A percentile compares a stretch with the other conserved stretches of the same genome.
Conservation (phyloP, 345 rosid genomes). For the Jatropha curcas region DNA sequence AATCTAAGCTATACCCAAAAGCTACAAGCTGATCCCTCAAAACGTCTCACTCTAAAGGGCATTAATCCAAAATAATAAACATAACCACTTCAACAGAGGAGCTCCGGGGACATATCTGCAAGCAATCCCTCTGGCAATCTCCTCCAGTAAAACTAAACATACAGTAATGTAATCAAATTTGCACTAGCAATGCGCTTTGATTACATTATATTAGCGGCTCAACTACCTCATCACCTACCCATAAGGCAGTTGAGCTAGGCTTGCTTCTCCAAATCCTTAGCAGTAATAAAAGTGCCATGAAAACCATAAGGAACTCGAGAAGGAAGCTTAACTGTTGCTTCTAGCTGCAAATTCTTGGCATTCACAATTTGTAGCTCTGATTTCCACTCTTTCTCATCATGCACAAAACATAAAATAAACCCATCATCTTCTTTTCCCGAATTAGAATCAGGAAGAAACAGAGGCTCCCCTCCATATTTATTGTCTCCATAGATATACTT, state of each 20-base stretch:
- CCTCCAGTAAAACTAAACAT: slow-evolving; percentile 4
- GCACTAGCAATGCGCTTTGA: too few species aligned
- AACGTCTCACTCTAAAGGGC: slow-evolving; percentile 30
- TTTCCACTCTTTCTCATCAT: slow-evolving; percentile 71
- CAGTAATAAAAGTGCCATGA: slow-evolving; percentile 71
- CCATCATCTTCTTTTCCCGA: slow-evolving; percentile 61
- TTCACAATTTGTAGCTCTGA: slow-evolving; percentile 79
- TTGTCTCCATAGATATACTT: slow-evolving; percentile 61
- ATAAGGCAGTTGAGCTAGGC: too few species aligned
- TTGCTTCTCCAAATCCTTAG: slow-evolving; percentile 55
- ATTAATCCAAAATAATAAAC: slow-evolving; percentile 11
- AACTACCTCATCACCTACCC: too few species aligned
- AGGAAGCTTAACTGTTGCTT: slow-evolving; percentile 67
- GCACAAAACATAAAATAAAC: slow-evolving; percentile 63
- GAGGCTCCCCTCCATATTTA: slow-evolving; percentile 77
- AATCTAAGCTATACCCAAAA: slow-evolving; percentile 45
- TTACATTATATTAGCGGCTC: too few species aligned
- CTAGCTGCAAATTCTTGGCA: slow-evolving; percentile 54
- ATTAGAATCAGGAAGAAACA: slow-evolving; percentile 48
- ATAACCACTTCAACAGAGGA: slow-evolving; percentile 30
- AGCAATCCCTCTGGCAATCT: slow-evolving; percentile 71
- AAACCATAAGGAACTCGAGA: slow-evolving; percentile 89
- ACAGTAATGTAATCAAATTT: too few species aligned
- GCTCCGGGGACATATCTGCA: slow-evolving; percentile 74
- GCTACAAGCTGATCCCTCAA: slow-evolving; percentile 61